Base-by-base conservation (phyloP, 2,329 filamentous ascomycete species). In the Pseudogymnoascus sp. region DNA sequence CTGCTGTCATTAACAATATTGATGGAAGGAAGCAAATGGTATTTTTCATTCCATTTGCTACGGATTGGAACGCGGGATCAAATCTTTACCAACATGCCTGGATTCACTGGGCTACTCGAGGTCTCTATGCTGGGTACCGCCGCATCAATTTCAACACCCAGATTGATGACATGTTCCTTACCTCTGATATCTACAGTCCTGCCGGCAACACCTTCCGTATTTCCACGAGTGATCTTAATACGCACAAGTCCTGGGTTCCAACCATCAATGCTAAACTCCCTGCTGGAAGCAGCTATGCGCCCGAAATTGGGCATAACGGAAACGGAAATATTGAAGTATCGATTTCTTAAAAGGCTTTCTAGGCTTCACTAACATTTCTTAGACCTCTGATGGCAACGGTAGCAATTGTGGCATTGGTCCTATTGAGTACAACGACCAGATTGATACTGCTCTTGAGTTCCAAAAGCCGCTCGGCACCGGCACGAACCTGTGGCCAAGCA, bases 101-200 rank as follows among this genome's bases (percentile, higher is more conserved):
- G 78, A 86, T 87, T 65, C 80, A 80, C 67, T 87, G 84, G 84
- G 71, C 84, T 36, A 86, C 84, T 4, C 78, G 83, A 65, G 84
- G 84, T 38, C 72, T 86, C 7, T 82, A 73, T 64, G 67, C 70
- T 12, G 68, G 67, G 50, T 70, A 67, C 62, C 66, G 69, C 36
- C 69, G 70, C 36, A 53, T 64, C 70, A 63, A 68, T 37, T 66
- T 72, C 2, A 67, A 64, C 36, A 70, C 65, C 18, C 67, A 71
- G 68, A 80, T 87, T 34, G 85, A 88, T 68, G 85, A 88, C 67
- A 83, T 88, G 76, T 83, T 86, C 67, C 75, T 88, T 18, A 75
- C 77, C 38, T 78, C 80, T 2, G 77, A 77, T 10, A 75, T 83
- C 37, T 84, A 83, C 70, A 68, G 72, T 16, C 82, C 83, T 1